Evolutionary conservation across 306 rosid genomes (phyloP).

Genomic region (Cucurbita ficifolia): DNA sequence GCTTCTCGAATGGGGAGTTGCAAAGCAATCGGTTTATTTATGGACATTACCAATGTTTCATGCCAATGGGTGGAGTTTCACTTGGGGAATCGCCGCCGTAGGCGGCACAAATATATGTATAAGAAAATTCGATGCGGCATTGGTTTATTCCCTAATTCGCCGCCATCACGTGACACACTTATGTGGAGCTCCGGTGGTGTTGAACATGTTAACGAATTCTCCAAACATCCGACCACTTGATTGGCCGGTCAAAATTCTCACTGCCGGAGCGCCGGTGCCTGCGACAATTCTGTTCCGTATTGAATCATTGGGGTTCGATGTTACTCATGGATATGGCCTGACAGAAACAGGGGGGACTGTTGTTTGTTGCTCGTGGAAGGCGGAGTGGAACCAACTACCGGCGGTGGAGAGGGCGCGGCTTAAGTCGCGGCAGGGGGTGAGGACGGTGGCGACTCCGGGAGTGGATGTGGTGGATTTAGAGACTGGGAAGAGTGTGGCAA

Average conservation of each 20-base stretch:
- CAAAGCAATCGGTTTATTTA: constrained; percentile 32
- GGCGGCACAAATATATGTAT: constrained; percentile 58
- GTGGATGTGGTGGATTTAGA: constrained; percentile 13
- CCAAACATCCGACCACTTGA: constrained; percentile 14
- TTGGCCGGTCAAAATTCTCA: constrained; percentile 29
- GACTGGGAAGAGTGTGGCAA: too few species aligned
- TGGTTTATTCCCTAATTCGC: constrained; percentile 19
- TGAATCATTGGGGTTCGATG: constrained; percentile 38
- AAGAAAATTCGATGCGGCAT: constrained; percentile 32
- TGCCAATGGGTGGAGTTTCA: constrained; percentile 58
- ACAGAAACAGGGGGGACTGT: constrained; percentile 38
- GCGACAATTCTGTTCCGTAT: constrained; percentile 30
- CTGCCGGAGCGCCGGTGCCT: constrained; percentile 64
- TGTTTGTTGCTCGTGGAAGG: constrained; percentile 57
- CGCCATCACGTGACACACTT: constrained; percentile 38
- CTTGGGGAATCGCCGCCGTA: constrained; percentile 59
- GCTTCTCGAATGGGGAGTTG: constrained; percentile 36
- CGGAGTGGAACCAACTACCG: constrained; percentile 41
- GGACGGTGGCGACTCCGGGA: constrained; percentile 23
- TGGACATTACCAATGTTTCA: constrained; percentile 84
- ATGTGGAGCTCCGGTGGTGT: constrained; percentile 67
- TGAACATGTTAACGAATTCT: constrained; percentile 37
- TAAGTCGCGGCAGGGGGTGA: constrained; percentile 65
- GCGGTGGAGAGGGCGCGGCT: constrained; percentile 47
- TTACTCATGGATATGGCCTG: constrained; percentile 55